Conservation (phyloP, 306 rosid species). For the Inga laurina region DNA sequence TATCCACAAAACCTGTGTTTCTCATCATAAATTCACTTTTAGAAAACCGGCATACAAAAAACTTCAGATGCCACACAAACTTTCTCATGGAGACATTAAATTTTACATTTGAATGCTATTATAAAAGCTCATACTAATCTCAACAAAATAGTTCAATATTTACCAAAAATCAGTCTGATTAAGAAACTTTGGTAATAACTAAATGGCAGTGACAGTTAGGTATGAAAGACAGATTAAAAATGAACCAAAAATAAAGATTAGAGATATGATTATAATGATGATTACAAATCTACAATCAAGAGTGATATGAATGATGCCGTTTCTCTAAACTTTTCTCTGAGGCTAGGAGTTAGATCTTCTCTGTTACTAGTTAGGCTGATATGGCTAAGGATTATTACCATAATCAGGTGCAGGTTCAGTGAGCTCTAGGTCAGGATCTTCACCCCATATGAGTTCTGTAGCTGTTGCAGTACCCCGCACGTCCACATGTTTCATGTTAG, state of each 20-base stretch:
- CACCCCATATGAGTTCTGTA: slow-evolving; percentile 73
- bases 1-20: not conserved
- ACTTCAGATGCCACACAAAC: not conserved
- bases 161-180: not conserved
- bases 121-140: not conserved
- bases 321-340: not conserved
- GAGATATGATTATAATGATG: not conserved
- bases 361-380: not conserved
- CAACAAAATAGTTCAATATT: not conserved
- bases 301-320: not conserved
- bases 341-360: slow-evolving; percentile 4
- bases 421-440: slow-evolving; percentile 66
- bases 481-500: slow-evolving; percentile 55
- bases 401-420: slow-evolving; percentile 60
- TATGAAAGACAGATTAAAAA: not conserved
- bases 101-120: not conserved
- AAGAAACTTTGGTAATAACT: slow-evolving; percentile 4
- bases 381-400: slow-evolving; percentile 44
- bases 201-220: not conserved
- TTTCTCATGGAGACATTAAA: not conserved
- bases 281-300: not conserved
- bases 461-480: slow-evolving; percentile 64
- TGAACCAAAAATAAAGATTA: slow-evolving; percentile 5
- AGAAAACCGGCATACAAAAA: not conserved
- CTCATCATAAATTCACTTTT: not conserved